phyloP scores from a whole-genome alignment of 768 basidiomycete genomes.

The Calocera cornea region DNA sequence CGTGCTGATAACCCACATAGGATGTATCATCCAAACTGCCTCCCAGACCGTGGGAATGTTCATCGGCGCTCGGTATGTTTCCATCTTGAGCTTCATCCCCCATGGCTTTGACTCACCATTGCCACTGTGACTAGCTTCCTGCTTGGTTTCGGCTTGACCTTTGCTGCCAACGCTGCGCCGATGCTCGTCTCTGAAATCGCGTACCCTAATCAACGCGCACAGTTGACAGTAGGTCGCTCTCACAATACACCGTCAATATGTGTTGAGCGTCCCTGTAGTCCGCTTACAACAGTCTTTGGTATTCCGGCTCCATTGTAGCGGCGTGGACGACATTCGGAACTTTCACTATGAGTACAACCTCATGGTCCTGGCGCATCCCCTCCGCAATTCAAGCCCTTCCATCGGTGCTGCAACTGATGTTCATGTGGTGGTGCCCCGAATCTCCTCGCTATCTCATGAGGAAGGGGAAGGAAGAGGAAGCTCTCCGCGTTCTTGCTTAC shows the following conservation, averaged over 20 bases:
- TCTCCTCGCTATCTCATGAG: conserved; percentile 72
- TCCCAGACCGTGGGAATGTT: conserved; percentile 41
- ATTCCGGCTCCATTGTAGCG: conserved; percentile 64
- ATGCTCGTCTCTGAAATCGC: conserved; percentile 77
- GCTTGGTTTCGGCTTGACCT: conserved; percentile 45
- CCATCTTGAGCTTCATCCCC: conserved; percentile 8
- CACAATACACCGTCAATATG: not conserved
- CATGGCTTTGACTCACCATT: not conserved
- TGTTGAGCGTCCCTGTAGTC: conserved; percentile 24
- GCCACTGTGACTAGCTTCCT: not conserved
- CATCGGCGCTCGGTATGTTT: conserved; percentile 38
- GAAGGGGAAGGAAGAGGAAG: conserved; percentile 59
- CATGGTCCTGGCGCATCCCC: conserved; percentile 76
- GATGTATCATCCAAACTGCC: conserved; percentile 49
- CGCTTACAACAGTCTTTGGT: conserved; percentile 75
- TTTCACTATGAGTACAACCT: conserved; percentile 42
- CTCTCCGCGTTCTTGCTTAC: conserved; percentile 56
- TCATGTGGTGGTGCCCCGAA: conserved; percentile 64
- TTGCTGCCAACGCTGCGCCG: conserved; percentile 58
- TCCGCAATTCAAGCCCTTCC: conserved; percentile 59
- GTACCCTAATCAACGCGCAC: conserved; percentile 69
- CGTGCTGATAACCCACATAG: not conserved
- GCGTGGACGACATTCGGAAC: conserved; percentile 82
- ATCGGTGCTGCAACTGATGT: conserved; percentile 46
- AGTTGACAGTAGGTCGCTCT: conserved; percentile 34